phyloP scores from a whole-genome alignment of 768 basidiomycete species.

The Mycena polygramma region DNA sequence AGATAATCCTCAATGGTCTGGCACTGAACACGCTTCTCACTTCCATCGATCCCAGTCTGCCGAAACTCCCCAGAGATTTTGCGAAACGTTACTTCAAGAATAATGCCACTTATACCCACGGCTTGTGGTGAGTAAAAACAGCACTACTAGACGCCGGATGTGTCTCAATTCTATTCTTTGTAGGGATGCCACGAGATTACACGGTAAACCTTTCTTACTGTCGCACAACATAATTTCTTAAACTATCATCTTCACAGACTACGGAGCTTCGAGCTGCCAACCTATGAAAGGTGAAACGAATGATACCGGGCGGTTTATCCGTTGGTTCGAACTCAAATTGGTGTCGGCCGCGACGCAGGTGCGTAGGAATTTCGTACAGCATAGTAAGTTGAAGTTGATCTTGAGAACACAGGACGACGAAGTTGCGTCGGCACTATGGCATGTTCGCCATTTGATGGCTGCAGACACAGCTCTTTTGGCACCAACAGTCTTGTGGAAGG shows the following conservation, averaged over 20 bases:
- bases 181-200: conserved; percentile 31
- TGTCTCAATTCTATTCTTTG: background rate
- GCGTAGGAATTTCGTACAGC: background rate
- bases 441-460: conserved; percentile 40
- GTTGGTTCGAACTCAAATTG: conserved; percentile 17
- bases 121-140: conserved; percentile 24
- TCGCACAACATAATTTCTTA: background rate
- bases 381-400: background rate
- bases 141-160: background rate
- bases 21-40: background rate
- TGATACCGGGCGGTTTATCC: conserved; percentile 1
- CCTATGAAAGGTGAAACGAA: conserved; percentile 32
- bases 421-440: conserved; percentile 31
- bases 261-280: conserved; percentile 26
- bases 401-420: conserved; percentile 23
- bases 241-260: conserved; percentile 19
- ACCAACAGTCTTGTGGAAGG: conserved; percentile 22
- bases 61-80: background rate
- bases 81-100: conserved; percentile 11
- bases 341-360: conserved; percentile 14
- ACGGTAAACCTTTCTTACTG: conserved; percentile 17
- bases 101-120: background rate
- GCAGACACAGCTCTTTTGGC: conserved; percentile 22
- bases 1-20: conserved; percentile 37
- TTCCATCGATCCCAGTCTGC: background rate